Percentiles rank a stretch among this genome's conserved stretches.
Conservation (phyloP, 805 yeast species). For the Cyberlindnera subsufficiens region DNA sequence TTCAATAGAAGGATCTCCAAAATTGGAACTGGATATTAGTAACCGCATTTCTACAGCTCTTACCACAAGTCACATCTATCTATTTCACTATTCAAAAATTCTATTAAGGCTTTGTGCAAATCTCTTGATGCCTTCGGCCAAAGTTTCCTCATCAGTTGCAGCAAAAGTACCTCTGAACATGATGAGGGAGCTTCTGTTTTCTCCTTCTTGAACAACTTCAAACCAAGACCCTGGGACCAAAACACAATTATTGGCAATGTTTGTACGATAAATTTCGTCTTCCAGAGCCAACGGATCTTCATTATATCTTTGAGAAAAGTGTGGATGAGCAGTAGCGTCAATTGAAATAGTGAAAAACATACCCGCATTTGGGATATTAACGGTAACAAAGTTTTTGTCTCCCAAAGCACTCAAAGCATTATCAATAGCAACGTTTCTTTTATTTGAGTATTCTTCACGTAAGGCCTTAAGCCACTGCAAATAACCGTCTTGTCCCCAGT, state of each 20-base stretch:
- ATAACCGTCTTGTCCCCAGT: slow-evolving; percentile 91
- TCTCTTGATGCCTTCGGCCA: not conserved
- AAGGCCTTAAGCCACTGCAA: slow-evolving; percentile 84
- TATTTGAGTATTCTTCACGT: slow-evolving; percentile 70
- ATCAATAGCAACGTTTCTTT: slow-evolving; percentile 79
- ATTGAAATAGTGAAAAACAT: slow-evolving; percentile 63
- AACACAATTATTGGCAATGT: slow-evolving; percentile 49
- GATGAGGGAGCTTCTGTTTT: not conserved
- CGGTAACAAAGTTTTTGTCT: slow-evolving; percentile 32
- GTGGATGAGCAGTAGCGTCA: slow-evolving; percentile 41
- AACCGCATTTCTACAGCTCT: too few species aligned
- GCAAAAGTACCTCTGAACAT: not conserved
- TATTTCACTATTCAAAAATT: not conserved
- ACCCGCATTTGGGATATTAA: slow-evolving; percentile 64
- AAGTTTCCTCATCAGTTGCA: not conserved
- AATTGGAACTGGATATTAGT: too few species aligned
- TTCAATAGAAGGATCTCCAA: too few species aligned
- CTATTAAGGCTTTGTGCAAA: not conserved
- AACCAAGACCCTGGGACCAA: slow-evolving; percentile 44
- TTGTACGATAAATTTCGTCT: slow-evolving; percentile 47
- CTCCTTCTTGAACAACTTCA: not conserved
- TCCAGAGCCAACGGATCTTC: slow-evolving; percentile 56
- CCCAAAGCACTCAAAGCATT: slow-evolving; percentile 48
- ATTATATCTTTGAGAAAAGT: slow-evolving; percentile 37
- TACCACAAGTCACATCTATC: too few species aligned